Percentiles rank a stretch among this genome's conserved stretches.
Conservation (phyloP, 306 rosid species). For the Dalbergia cultrata region DNA sequence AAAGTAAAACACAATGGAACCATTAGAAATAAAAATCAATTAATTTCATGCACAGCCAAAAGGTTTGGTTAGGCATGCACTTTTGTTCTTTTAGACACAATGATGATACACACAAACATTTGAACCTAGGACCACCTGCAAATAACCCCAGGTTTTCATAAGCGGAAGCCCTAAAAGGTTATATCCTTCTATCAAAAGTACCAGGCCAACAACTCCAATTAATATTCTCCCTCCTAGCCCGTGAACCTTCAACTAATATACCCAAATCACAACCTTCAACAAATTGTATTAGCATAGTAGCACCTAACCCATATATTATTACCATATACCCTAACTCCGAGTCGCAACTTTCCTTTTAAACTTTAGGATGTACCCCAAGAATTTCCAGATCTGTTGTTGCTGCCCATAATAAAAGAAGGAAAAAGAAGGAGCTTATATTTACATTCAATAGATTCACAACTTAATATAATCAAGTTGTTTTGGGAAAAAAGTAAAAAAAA, state of each 20-base stretch:
- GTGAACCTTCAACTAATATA: constrained; percentile 8
- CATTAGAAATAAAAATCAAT: not conserved
- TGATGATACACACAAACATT: not conserved
- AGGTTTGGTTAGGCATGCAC: not conserved
- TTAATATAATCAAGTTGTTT: not conserved
- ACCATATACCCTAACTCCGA: constrained; percentile 1
- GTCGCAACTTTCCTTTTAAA: constrained; percentile 7
- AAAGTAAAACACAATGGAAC: too few relatives aligned
- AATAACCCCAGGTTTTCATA: not conserved
- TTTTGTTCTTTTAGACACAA: not conserved
- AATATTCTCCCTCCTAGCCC: not conserved
- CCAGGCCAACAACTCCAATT: not conserved
- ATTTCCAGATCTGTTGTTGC: constrained; percentile 45
- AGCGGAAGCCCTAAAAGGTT: constrained; percentile 14
- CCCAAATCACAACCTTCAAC: constrained; percentile 27
- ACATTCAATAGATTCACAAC: not conserved
- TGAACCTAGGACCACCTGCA: constrained; percentile 32
- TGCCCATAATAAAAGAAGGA: not conserved
- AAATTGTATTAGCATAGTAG: constrained; percentile 1
- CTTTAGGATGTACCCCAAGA: constrained; percentile 9
- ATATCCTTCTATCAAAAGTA: not conserved
- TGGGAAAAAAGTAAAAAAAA: not conserved
- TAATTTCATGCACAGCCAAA: not conserved
- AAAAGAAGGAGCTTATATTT: not conserved
- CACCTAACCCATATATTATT: not conserved